Base-by-base conservation (phyloP, 1,284 basidiomycete species). In the Cryptococcus neoformans region DNA sequence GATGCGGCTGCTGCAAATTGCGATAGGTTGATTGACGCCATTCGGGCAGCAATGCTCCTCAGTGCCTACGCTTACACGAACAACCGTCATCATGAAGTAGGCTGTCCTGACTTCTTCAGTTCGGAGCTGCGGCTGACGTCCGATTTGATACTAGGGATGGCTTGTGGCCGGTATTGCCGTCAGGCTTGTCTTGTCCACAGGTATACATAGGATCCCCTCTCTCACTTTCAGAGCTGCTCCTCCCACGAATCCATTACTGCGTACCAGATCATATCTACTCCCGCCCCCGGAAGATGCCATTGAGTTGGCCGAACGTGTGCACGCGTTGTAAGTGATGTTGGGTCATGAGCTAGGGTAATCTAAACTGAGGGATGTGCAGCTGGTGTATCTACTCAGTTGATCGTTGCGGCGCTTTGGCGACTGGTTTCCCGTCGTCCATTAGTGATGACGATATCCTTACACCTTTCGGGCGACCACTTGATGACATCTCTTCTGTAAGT, bases 241-340 rank as follows among this genome's bases (percentile, higher is more conserved):
- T 7, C 50, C 61, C 1, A 39, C 54, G 6, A 67, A 68, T 40
- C 68, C 68, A 0, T 70, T 75, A 46, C 51, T 74, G 45, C 58
- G 74, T 2, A 64, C 66, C 37, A 58, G 65, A 35, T 48, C 64
- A 4, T 70, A 64, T 51, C 58, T 76, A 1, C 58, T 76, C 5
- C 68, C 68, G 7, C 70, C 74, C 12, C 68, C 72, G 0, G 69
- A 70, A 49, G 73, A 76, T 50, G 63, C 70, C 0, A 53, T 74
- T 6, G 74, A 76, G 50, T 61, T 76, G 10, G 74, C 67, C 1
- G 73, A 76, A 54, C 58, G 74, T 1, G 70, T 76, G 0, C 68
- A 71, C 42, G 66, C 68, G 2, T 76, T 76, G 69, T 74, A 44
- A 63, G 72, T 62, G 16, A 14, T 40, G 16, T 34, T 47, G 4